These are phyloP conservation scores for Mycena haematopus DNA, from an alignment of 768 basidiomycete species.

Conservation along the genomic window DNA sequence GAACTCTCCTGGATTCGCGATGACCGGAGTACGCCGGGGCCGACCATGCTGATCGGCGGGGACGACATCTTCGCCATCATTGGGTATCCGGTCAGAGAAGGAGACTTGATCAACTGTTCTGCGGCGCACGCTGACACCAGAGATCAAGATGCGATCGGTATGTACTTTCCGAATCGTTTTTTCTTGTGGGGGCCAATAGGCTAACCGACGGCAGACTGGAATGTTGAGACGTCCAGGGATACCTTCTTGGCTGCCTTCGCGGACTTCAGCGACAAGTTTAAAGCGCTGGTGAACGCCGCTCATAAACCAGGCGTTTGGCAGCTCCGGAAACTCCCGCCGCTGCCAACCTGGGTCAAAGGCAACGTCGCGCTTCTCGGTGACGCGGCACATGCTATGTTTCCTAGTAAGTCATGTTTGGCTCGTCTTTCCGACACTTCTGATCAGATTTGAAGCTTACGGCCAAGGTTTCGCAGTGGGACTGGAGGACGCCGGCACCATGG, in stretches of 20 bases:
- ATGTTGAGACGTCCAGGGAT: neutral
- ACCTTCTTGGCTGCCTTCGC: neutral
- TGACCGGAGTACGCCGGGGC: neutral
- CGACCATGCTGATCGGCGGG: neutral
- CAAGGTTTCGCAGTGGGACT: slow-evolving; percentile 16
- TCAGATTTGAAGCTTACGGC: neutral
- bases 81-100: slow-evolving; percentile 4
- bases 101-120: slow-evolving; percentile 1
- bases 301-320: slow-evolving; percentile 7
- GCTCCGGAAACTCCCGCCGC: neutral
- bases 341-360: slow-evolving; percentile 16
- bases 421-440: neutral
- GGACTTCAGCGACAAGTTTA: slow-evolving; percentile 9
- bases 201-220: neutral
- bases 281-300: neutral
- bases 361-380: slow-evolving; percentile 17
- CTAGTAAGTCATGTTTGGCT: slow-evolving; percentile 11
- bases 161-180: neutral
- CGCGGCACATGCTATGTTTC: slow-evolving; percentile 17
- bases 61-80: neutral
- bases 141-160: neutral
- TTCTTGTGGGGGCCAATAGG: too few relatives aligned
- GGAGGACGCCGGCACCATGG: slow-evolving; percentile 6
- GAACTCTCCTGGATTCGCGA: slow-evolving; percentile 20
- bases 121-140: slow-evolving; percentile 6